phyloP scores from a whole-genome alignment of 768 basidiomycete species.

The Macrolepiota dolichaula region DNA sequence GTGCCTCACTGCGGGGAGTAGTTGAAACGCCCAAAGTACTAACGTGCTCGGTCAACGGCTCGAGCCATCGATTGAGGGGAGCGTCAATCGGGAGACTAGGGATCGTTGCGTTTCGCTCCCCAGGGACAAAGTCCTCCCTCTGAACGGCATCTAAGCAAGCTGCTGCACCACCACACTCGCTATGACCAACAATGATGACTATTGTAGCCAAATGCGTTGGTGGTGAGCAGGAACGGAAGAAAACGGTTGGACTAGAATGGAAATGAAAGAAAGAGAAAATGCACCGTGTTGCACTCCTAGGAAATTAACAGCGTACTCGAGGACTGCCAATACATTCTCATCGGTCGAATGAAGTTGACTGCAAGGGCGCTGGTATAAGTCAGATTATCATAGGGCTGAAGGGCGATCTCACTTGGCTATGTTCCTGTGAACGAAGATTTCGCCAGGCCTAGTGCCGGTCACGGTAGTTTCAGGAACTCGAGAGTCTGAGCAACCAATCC shows the following conservation, averaged over 20 bases:
- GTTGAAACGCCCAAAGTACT: conserved; percentile 40
- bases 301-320: conserved; percentile 68
- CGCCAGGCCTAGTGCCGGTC: conserved; percentile 68
- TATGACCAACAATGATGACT: conserved; percentile 86
- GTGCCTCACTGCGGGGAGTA: conserved; percentile 30
- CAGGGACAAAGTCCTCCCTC: conserved; percentile 25
- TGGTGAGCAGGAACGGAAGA: conserved; percentile 14
- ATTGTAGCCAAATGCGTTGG: conserved; percentile 16
- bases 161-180: conserved; percentile 73
- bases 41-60: conserved; percentile 58
- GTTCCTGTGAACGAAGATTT: conserved; percentile 82
- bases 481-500: conserved; percentile 84
- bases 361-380: conserved; percentile 8
- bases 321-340: conserved; percentile 64
- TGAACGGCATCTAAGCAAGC: conserved; percentile 50
- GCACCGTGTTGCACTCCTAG: conserved; percentile 78
- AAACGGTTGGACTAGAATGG: conserved; percentile 29
- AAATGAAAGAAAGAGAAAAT: conserved; percentile 28
- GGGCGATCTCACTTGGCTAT: conserved; percentile 70
- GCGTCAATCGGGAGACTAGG: conserved; percentile 33
- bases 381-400: background rate
- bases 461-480: conserved; percentile 80
- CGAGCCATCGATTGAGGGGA: conserved; percentile 68
- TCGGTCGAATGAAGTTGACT: conserved; percentile 78
- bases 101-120: conserved; percentile 30